phyloP scores from a whole-genome alignment of 306 rosid species.

The Cucumis hystrix region DNA sequence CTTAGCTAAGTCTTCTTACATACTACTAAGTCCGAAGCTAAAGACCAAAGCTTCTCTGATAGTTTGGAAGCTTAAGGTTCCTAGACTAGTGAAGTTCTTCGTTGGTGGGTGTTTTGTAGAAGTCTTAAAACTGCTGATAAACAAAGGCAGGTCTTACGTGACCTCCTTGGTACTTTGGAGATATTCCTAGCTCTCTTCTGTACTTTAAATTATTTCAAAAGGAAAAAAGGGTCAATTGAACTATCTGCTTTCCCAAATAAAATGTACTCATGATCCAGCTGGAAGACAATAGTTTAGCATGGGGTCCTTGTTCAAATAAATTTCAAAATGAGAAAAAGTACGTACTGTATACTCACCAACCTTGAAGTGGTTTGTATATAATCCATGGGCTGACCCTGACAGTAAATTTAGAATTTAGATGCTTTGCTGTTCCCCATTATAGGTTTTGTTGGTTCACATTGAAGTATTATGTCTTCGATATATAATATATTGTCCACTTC shows the following conservation, averaged over 20 bases:
- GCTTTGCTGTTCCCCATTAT: not conserved
- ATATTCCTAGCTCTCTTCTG: not conserved
- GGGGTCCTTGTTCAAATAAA: not conserved
- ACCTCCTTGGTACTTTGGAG: not conserved
- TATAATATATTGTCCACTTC: conserved; percentile 8
- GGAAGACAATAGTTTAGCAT: not conserved
- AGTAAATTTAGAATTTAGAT: not conserved
- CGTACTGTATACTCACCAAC: not conserved
- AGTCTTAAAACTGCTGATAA: not conserved
- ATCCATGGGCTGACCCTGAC: not conserved
- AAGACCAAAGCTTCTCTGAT: not conserved
- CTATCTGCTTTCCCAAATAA: not conserved
- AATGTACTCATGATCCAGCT: not conserved
- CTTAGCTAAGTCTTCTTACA: not conserved
- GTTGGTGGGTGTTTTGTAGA: not conserved
- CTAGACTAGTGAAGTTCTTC: not conserved
- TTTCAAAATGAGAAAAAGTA: not conserved
- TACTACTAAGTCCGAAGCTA: not conserved
- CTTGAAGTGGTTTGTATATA: not conserved
- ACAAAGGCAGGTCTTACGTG: not conserved
- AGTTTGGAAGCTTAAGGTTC: not conserved
- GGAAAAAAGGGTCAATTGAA: not conserved
- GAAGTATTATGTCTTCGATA: conserved; percentile 3
- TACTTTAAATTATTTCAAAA: not conserved
- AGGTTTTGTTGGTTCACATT: conserved; percentile 1